Conservation (phyloP, 371 early-diverging fungal genomes). For the Lichtheimia ramosa region DNA sequence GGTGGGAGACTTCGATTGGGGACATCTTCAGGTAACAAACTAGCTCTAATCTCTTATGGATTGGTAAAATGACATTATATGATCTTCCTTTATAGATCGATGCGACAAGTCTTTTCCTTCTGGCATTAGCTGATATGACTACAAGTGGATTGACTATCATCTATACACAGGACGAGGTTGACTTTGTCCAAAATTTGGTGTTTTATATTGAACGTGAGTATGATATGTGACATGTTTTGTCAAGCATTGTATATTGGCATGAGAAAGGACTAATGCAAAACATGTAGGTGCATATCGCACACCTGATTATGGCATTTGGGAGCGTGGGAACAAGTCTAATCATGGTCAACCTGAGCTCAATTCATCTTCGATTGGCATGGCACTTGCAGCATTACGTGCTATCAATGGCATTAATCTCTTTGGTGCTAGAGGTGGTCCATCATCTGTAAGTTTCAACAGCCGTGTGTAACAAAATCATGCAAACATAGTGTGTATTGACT, state of each 20-base stretch:
- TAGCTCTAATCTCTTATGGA: not conserved
- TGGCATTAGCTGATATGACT: slow-evolving; percentile 86
- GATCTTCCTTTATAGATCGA: slow-evolving; percentile 55
- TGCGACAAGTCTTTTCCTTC: slow-evolving; percentile 81
- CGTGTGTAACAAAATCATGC: not conserved
- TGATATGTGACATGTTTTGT: too few species aligned
- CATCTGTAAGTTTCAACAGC: slow-evolving; percentile 56
- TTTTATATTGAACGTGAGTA: slow-evolving; percentile 82
- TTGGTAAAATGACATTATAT: not conserved
- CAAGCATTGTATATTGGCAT: not conserved
- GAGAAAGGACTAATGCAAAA: not conserved
- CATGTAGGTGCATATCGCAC: slow-evolving; percentile 63
- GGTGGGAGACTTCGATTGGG: slow-evolving; percentile 87
- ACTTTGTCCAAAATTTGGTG: slow-evolving; percentile 88
- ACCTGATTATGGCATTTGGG: slow-evolving; percentile 92
- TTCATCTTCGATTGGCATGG: slow-evolving; percentile 90
- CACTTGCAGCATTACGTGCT: slow-evolving; percentile 83
- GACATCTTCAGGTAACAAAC: slow-evolving; percentile 59
- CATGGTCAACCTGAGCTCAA: slow-evolving; percentile 89
- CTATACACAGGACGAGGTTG: slow-evolving; percentile 86
- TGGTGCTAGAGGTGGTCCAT: slow-evolving; percentile 79
- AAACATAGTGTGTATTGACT: too few species aligned
- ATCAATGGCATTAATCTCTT: slow-evolving; percentile 89
- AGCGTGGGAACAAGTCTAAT: slow-evolving; percentile 89
- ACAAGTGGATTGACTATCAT: slow-evolving; percentile 77